Evolutionary conservation across 225 moss, liverwort and hornwort species (phyloP).

Genomic region (Neckera pumila): DNA sequence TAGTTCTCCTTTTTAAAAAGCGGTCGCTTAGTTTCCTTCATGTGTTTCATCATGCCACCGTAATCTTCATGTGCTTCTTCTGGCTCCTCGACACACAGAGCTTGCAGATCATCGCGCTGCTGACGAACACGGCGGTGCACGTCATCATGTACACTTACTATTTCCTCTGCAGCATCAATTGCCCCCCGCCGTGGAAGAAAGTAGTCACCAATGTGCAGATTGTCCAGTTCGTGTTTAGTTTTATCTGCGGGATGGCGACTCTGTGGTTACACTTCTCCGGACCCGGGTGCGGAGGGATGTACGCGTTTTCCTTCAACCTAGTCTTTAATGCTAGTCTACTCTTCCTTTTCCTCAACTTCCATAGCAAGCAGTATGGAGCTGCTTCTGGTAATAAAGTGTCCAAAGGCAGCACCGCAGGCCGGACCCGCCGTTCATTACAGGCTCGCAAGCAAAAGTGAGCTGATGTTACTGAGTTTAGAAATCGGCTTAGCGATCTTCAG

Average conservation of each 20-base stretch:
- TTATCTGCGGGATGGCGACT: conserved; percentile 59
- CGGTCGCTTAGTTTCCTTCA: conserved; percentile 72
- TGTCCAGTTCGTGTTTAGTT: conserved; percentile 84
- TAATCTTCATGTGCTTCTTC: conserved; percentile 94
- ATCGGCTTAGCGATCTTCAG: background rate
- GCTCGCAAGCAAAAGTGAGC: conserved; percentile 30
- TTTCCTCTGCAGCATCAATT: conserved; percentile 68
- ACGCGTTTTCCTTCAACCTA: conserved; percentile 69
- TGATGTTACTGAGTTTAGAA: background rate
- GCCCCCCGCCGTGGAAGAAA: conserved; percentile 83
- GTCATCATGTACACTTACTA: conserved; percentile 94
- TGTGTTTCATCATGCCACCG: conserved; percentile 79
- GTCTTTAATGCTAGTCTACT: conserved; percentile 69
- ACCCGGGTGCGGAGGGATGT: conserved; percentile 81
- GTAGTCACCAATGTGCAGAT: conserved; percentile 80
- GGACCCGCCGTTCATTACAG: conserved; percentile 23
- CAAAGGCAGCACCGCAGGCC: conserved; percentile 22
- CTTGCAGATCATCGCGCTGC: conserved; percentile 79
- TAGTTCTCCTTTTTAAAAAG: conserved; percentile 56
- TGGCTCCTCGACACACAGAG: conserved; percentile 85
- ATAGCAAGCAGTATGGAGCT: conserved; percentile 55
- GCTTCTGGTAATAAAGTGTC: background rate
- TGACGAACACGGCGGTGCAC: conserved; percentile 89
- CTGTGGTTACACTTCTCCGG: conserved; percentile 66
- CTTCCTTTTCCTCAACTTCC: conserved; percentile 74